These are phyloP conservation scores for Corylus heterophylla DNA, from an alignment of 306 rosid genomes.

Conservation along the genomic window DNA sequence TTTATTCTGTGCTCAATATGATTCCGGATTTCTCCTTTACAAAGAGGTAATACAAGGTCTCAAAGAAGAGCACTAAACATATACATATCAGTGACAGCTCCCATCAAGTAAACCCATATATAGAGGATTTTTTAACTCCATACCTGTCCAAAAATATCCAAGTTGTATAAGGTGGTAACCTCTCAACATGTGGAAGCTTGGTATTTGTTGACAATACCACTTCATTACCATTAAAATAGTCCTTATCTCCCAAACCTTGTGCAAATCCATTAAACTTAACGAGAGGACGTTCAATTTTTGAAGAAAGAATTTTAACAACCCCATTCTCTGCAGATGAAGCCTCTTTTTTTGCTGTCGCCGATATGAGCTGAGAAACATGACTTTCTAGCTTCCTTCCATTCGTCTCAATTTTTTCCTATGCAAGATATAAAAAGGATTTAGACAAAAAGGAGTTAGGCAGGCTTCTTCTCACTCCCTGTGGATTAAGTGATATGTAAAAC, in stretches of 20 bases:
- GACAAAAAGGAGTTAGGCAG: slow-evolving; percentile 13
- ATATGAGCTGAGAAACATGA: slow-evolving; percentile 42
- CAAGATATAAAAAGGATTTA: slow-evolving; percentile 24
- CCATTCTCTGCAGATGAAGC: slow-evolving; percentile 31
- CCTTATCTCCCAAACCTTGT: slow-evolving; percentile 61
- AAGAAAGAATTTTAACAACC: slow-evolving; percentile 50
- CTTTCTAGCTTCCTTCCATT: slow-evolving; percentile 61
- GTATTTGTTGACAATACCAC: slow-evolving; percentile 44
- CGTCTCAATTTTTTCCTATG: slow-evolving; percentile 65
- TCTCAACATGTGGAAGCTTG: slow-evolving; percentile 64
- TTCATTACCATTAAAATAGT: slow-evolving; percentile 51
- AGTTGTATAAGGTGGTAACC: slow-evolving; percentile 79
- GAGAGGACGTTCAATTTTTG: slow-evolving; percentile 64
- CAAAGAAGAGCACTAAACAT: neutral
- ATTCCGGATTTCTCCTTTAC: neutral
- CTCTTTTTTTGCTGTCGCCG: slow-evolving; percentile 38
- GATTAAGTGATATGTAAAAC: neutral
- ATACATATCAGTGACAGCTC: neutral
- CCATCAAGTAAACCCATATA: neutral
- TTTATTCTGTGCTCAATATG: neutral
- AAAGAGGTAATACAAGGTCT: slow-evolving; percentile 7
- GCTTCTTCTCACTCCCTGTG: slow-evolving; percentile 16
- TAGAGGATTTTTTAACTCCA: slow-evolving; percentile 6
- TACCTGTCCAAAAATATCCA: slow-evolving; percentile 96
- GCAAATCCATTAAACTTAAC: slow-evolving; percentile 58